Evolutionary conservation across 2,329 filamentous ascomycete species (phyloP).

Genomic region (Aspergillus pseudonomiae): DNA sequence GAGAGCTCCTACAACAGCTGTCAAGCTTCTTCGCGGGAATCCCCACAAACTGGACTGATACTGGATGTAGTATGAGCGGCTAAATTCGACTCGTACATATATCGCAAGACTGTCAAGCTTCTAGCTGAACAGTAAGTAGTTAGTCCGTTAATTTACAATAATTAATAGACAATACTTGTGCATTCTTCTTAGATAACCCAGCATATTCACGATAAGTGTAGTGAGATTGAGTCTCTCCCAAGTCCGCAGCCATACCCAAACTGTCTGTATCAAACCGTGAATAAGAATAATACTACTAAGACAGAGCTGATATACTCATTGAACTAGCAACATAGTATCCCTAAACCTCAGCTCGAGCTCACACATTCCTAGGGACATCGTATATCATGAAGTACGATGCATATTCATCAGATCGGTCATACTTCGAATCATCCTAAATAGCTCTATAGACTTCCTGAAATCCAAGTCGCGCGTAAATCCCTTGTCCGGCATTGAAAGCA

Average conservation of each 20-base stretch:
- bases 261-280: background rate
- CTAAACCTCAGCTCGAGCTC: background rate
- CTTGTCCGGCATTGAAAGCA: background rate
- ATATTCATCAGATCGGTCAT: background rate
- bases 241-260: background rate
- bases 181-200: background rate
- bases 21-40: background rate
- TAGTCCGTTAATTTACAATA: background rate
- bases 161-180: background rate
- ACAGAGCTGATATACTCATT: rapidly evolving
- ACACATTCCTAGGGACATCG: background rate
- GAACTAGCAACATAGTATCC: background rate
- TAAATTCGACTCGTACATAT: background rate
- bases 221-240: background rate
- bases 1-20: background rate
- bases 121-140: background rate
- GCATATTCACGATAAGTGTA: background rate
- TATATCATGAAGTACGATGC: slow-evolving; percentile 2
- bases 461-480: background rate
- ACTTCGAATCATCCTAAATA: slow-evolving; percentile 4
- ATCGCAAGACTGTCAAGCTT: too few species aligned
- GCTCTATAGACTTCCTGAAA: background rate
- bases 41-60: background rate
- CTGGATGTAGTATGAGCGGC: background rate
- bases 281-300: background rate